A percentile compares a stretch with the other conserved stretches of the same genome.
These are phyloP conservation scores for Colletotrichum phormii DNA, from an alignment of 2,329 filamentous ascomycete species.

Conservation along the genomic window DNA sequence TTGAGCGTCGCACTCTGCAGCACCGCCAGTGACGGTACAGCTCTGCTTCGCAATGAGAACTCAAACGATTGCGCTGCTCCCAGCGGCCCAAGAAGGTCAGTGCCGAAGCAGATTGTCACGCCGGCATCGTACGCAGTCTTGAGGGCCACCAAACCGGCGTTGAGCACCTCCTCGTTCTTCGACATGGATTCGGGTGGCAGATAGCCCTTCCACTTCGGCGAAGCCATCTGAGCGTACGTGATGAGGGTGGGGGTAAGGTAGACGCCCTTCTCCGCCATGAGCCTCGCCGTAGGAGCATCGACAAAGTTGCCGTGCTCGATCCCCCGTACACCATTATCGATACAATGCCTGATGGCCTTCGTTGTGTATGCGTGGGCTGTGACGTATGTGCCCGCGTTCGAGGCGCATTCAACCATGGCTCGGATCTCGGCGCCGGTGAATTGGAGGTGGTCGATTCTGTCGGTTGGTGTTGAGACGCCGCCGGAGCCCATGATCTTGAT, in stretches of 20 bases:
- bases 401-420: slow-evolving; percentile 64
- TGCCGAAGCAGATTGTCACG: slow-evolving; percentile 67
- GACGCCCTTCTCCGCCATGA: slow-evolving; percentile 61
- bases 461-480: slow-evolving; percentile 67
- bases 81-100: slow-evolving; percentile 49
- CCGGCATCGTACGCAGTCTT: slow-evolving; percentile 63
- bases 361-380: slow-evolving; percentile 70
- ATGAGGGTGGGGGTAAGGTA: slow-evolving; percentile 67
- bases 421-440: slow-evolving; percentile 67
- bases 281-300: slow-evolving; percentile 55
- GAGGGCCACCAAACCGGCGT: slow-evolving; percentile 57
- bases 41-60: slow-evolving; percentile 44
- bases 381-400: slow-evolving; percentile 62
- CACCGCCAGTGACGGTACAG: slow-evolving; percentile 40
- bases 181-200: slow-evolving; percentile 55
- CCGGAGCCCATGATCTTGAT: slow-evolving; percentile 72
- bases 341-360: slow-evolving; percentile 63
- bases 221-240: slow-evolving; percentile 62
- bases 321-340: slow-evolving; percentile 65
- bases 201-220: slow-evolving; percentile 55
- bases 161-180: slow-evolving; percentile 64
- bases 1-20: slow-evolving; percentile 55
- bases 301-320: slow-evolving; percentile 63
- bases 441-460: slow-evolving; percentile 64
- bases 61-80: slow-evolving; percentile 46